Evolutionary conservation across 2,329 filamentous ascomycete genomes (phyloP), one percentile per base, ranked within the genome.

Genomic region (Ceratocystis papillata): DNA sequence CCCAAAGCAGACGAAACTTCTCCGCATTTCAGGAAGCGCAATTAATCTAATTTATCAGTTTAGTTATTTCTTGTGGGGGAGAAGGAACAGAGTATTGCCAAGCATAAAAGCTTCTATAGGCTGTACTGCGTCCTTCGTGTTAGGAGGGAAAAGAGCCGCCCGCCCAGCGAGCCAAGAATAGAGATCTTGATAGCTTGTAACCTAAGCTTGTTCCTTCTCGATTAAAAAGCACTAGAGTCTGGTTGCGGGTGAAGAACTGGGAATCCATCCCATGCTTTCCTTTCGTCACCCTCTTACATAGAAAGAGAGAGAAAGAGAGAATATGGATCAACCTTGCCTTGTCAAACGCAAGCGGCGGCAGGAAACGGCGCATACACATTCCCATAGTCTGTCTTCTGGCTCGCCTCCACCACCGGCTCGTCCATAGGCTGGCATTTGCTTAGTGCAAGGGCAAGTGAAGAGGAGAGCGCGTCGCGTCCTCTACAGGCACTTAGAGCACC

Each of bases 1-100:
- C 61, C 61, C 61, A 48, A 63, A 63, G 61, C 44, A 25, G 61
- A 63, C 15, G 28, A 30, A 25, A 17, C 53, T 59, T 59, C 53
- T 59, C 53, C 53, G 12, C 53, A 59, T 25, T 33, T 22, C 5
- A 8, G 12, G 8, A 15, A 22, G 46, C 20, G 4, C 7, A 33
- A 17, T 59, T 59, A 6, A 59, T 59, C 28, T 25, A 59, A 5
- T 59, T 59, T 59, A 59, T 37, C 20, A 1, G n/a, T 25, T 17
- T 5, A 8, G 15, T 15, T 30, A 5, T 8, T 25, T 17, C 25
- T 17, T 59, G 53, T 37, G 28, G 25, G 46, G 46, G 8, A 12
- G 20, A 17, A n/a, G 28, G n/a, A 33, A 12, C 17, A 59, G 22
- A 57, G 25, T 33, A 33, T 33, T 28, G 20, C 25, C 15, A 57